A percentile compares a stretch with the other conserved stretches of the same genome.
These are phyloP conservation scores for Phaseolus lunatus DNA, from an alignment of 306 rosid genomes.

Conservation along the genomic window DNA sequence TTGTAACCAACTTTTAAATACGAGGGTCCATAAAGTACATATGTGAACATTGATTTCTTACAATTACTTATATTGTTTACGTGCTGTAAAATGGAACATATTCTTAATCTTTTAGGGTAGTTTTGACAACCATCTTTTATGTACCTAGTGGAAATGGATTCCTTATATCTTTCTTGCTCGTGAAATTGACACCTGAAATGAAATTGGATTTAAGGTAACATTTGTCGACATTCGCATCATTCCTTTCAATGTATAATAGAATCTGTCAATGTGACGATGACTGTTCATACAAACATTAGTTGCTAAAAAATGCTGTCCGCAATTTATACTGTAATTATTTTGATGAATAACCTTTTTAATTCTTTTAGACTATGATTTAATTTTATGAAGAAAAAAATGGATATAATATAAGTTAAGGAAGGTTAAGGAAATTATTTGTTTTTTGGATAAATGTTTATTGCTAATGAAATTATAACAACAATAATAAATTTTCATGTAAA, in stretches of 20 bases:
- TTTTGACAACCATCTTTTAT: not conserved
- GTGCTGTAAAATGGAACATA: not conserved
- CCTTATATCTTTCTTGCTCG: not conserved
- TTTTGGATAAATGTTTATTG: too few species aligned
- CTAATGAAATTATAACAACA: too few species aligned
- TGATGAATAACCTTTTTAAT: not conserved
- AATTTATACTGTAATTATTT: not conserved
- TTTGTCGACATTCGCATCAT: slow-evolving; percentile 17
- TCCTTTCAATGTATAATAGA: slow-evolving; percentile 7
- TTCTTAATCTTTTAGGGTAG: not conserved
- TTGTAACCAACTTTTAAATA: too few species aligned
- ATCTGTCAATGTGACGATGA: not conserved
- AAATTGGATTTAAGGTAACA: slow-evolving; percentile 6
- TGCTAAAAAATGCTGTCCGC: not conserved
- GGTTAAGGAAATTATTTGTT: too few species aligned
- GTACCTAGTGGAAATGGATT: not conserved
- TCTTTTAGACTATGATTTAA: not conserved
- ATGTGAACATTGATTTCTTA: too few species aligned
- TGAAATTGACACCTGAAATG: slow-evolving; percentile 8
- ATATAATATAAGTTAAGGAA: not conserved
- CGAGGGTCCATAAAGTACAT: too few species aligned
- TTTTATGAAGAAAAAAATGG: not conserved
- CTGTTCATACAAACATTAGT: not conserved
- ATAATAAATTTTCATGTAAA: too few species aligned
- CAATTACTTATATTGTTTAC: too few species aligned